phyloP scores from a whole-genome alignment of 495 filamentous ascomycete genomes.

The Penicillium chermesinum region DNA sequence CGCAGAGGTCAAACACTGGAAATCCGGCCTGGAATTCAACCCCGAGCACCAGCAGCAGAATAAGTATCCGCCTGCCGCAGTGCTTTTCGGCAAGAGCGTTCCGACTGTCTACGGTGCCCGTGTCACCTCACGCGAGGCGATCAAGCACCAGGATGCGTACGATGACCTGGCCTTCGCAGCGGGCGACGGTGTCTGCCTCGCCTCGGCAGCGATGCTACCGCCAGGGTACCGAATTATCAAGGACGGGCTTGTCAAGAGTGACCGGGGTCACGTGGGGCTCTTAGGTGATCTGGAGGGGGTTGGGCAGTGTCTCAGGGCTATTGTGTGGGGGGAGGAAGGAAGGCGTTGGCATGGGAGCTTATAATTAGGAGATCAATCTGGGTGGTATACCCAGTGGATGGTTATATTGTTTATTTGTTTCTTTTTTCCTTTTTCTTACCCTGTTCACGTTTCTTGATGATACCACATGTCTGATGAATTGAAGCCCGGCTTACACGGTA shows the following conservation, averaged over 20 bases:
- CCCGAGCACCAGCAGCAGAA: slow-evolving; percentile 57
- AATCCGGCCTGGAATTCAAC: slow-evolving; percentile 60
- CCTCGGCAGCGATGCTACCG: slow-evolving; percentile 80
- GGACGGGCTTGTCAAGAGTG: slow-evolving; percentile 69
- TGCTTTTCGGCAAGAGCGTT: slow-evolving; percentile 84
- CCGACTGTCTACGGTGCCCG: slow-evolving; percentile 79
- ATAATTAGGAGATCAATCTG: not conserved
- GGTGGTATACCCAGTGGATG: not conserved
- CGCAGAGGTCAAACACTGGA: slow-evolving; percentile 64
- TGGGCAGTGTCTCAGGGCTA: slow-evolving; percentile 63
- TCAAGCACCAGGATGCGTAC: slow-evolving; percentile 73
- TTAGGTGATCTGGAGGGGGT: slow-evolving; percentile 81
- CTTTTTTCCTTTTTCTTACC: not conserved
- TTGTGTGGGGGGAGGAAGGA: slow-evolving; percentile 61
- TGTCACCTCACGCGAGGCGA: slow-evolving; percentile 61
- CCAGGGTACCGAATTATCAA: slow-evolving; percentile 66
- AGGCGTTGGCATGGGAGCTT: slow-evolving; percentile 60
- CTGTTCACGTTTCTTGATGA: slow-evolving; percentile 11
- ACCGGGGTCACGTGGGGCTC: slow-evolving; percentile 80
- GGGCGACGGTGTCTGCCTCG: slow-evolving; percentile 87
- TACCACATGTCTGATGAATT: slow-evolving; percentile 16
- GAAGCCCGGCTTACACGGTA: not conserved
- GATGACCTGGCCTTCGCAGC: slow-evolving; percentile 82
- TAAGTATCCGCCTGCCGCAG: slow-evolving; percentile 71
- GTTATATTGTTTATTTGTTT: no score